Conservation (phyloP, 1,284 basidiomycete species). For the Sutorius eximius region DNA sequence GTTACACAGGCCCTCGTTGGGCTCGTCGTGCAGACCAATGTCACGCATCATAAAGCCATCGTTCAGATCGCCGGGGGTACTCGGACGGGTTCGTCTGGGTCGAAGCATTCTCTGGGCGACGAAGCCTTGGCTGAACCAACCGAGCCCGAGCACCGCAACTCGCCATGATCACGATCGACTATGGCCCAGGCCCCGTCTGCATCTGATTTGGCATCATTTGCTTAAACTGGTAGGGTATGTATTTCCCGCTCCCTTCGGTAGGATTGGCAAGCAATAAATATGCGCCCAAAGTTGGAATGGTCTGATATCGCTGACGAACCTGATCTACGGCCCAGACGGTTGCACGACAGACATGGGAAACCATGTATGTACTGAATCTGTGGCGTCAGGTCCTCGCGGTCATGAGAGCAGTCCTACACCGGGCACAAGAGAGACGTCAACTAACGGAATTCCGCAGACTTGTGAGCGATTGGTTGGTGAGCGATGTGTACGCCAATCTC, state of each 20-base stretch:
- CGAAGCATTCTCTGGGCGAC: slow-evolving; percentile 12
- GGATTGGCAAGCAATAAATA: background rate
- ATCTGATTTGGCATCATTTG: background rate
- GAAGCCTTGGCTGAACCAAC: slow-evolving; percentile 24
- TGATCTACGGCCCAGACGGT: too few species aligned
- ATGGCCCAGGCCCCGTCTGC: background rate
- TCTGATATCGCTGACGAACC: background rate
- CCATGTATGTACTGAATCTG: background rate
- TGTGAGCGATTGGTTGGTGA: background rate
- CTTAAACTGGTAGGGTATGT: background rate
- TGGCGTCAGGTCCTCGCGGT: background rate
- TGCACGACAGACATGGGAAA: too few species aligned
- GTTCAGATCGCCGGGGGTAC: background rate
- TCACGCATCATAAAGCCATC: slow-evolving; percentile 24
- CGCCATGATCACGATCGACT: slow-evolving; percentile 1
- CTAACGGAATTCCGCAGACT: background rate
- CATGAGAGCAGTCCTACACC: background rate
- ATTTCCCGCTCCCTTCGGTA: background rate
- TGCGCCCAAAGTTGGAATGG: background rate
- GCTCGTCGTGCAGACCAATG: slow-evolving; percentile 30
- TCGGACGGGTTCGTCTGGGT: slow-evolving; percentile 7
- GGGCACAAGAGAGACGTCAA: background rate
- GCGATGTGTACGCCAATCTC: too few species aligned
- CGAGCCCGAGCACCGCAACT: background rate
- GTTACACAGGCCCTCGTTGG: slow-evolving; percentile 23